These are phyloP conservation scores for Colletotrichum neosansevieriae DNA, from an alignment of 2,329 filamentous ascomycete genomes.

Conservation along the genomic window DNA sequence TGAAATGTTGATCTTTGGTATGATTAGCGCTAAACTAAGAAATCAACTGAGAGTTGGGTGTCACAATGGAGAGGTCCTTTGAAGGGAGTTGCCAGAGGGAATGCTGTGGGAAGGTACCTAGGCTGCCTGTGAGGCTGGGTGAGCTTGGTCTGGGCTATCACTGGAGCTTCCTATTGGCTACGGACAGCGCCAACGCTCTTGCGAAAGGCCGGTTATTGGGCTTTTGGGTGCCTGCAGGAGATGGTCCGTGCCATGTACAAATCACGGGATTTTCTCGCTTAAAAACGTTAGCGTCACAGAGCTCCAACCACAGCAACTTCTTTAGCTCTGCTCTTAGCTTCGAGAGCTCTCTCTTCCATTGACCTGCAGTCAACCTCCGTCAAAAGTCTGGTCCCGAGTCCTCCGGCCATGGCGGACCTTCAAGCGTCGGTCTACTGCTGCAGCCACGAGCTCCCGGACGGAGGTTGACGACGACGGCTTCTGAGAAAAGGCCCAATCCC, in stretches of 20 bases:
- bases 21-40: slow-evolving; percentile 3
- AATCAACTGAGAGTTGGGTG: neutral
- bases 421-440: slow-evolving; percentile 20
- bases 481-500: neutral
- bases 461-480: slow-evolving; percentile 4
- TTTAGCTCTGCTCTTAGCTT: neutral
- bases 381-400: slow-evolving; percentile 8
- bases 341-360: neutral
- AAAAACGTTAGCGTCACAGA: slow-evolving; percentile 22
- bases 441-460: slow-evolving; percentile 26
- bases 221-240: slow-evolving; percentile 1
- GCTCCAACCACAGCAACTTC: slow-evolving; percentile 7
- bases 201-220: neutral
- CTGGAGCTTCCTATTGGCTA: slow-evolving; percentile 41
- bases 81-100: slow-evolving; percentile 15
- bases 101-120: slow-evolving; percentile 34
- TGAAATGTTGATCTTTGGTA: slow-evolving; percentile 2
- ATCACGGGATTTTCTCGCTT: neutral
- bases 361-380: slow-evolving; percentile 23
- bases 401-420: slow-evolving; percentile 10
- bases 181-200: slow-evolving; percentile 12
- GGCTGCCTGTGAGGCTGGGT: slow-evolving; percentile 46
- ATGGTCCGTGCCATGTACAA: slow-evolving; percentile 21
- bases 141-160: slow-evolving; percentile 16
- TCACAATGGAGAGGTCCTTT: slow-evolving; percentile 2